A percentile compares a stretch with the other conserved stretches of the same genome.
phyloP scores from a whole-genome alignment of 352 stramenopile species.

The Pythium sukuiense region DNA sequence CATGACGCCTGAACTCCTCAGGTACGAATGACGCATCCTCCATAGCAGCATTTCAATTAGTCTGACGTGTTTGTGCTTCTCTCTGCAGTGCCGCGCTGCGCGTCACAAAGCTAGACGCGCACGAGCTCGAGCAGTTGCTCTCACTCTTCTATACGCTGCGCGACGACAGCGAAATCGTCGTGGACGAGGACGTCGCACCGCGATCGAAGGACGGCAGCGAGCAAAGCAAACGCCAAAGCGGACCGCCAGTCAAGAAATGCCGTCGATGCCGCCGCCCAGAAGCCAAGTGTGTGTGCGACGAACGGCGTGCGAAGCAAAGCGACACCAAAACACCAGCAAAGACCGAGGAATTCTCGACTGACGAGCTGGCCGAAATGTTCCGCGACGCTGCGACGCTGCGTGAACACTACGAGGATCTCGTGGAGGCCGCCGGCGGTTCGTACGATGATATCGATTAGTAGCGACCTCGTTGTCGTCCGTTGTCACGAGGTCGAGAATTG shows the following conservation, averaged over 20 bases:
- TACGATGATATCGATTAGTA: constrained; percentile 32
- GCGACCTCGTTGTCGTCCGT: neutral
- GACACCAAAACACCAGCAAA: constrained; percentile 10
- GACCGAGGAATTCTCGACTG: constrained; percentile 46
- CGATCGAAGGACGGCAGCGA: constrained; percentile 24
- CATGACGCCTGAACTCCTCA: constrained; percentile 38
- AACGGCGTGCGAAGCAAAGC: constrained; percentile 11
- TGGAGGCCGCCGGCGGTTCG: constrained; percentile 28
- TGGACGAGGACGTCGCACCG: constrained; percentile 54
- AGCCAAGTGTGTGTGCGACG: constrained; percentile 62
- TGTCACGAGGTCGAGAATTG: no score
- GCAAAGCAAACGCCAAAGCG: constrained; percentile 21
- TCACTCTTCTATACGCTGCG: constrained; percentile 65
- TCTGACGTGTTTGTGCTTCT: neutral
- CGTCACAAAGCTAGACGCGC: constrained; percentile 61
- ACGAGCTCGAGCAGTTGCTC: constrained; percentile 68
- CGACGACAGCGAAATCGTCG: constrained; percentile 52
- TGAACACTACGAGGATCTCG: constrained; percentile 71
- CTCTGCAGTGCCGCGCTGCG: neutral
- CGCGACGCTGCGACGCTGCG: constrained; percentile 65
- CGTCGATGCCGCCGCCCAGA: constrained; percentile 68
- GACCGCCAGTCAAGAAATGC: constrained; percentile 37
- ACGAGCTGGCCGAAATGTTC: constrained; percentile 65
- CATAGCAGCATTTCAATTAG: neutral
- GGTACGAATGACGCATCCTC: constrained; percentile 25